Base-by-base conservation (phyloP, 75 land plant species). In the Selaginella tamariscina region DNA sequence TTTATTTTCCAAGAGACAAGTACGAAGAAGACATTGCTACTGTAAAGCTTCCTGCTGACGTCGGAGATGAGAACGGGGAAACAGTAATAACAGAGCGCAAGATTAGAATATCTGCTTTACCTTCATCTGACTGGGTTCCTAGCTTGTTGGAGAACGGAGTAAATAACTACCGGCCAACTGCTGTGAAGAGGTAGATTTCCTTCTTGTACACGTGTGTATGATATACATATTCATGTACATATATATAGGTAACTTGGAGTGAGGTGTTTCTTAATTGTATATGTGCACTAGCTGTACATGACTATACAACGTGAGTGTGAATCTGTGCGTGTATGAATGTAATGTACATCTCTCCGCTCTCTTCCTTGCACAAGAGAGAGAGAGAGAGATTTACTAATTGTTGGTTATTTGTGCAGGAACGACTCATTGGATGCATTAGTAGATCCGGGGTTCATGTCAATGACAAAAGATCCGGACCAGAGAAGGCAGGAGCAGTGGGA, bases 21-120 rank as follows among this genome's bases (percentile, higher is more conserved):
- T 82, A 83, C 33, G 98, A 94, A 57, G 96, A 94, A 68, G 91
- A 85, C 71, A 66, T 89, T 18, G 98, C 98, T 22, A 65, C 79
- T 1, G 72, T 79, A 60, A 94, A 89, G 76, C 88, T 94, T 65
- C 98, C 98, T 49, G 84, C 86, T 31, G 98, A 94, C 83, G 98
- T 94, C 59, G 98, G 98, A 31, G 98, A 94, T 78, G 98, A 94
- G 72, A 94, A 94, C 84, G 98, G 98, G 39, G 98, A 94, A 71
- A 89, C 96, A 8, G 72, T 81, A 1, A 85, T 90, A 33, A 84
- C 88, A 70, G 98, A 94, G 69, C 84, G 98, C 29, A 94, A 88
- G 72, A 94, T 94, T 33, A 81, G 98, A 79, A 94, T 94, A 62
- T 87, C 82, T 70, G 88, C 98, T 11, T 72, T 94, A 30, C 98